Conservation (phyloP, 352 stramenopile species). For the Phytopythium mirpurense region DNA sequence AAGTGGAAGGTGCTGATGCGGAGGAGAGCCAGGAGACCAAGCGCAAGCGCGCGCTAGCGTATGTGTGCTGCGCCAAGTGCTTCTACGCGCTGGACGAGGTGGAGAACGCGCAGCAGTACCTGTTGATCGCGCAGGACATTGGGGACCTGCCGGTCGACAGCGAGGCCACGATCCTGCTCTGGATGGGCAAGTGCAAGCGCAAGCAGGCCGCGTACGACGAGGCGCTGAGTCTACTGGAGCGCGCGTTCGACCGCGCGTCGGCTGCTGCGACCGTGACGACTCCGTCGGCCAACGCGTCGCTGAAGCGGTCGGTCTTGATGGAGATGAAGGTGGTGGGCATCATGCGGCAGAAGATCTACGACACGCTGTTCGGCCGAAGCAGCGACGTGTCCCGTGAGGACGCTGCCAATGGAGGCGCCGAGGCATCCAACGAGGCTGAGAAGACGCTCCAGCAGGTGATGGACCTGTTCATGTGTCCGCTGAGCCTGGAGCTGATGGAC, state of each 20-base stretch:
- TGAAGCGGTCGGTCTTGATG: constrained; percentile 51
- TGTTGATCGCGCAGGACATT: constrained; percentile 35
- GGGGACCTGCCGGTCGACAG: constrained; percentile 26
- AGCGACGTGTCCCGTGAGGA: constrained; percentile 11
- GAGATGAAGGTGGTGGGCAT: constrained; percentile 64
- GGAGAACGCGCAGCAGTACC: constrained; percentile 36
- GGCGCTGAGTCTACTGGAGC: constrained; percentile 36
- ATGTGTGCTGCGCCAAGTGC: constrained; percentile 54
- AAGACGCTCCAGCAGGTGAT: constrained; percentile 63
- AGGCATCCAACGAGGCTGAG: constrained; percentile 14
- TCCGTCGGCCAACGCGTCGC: constrained; percentile 26
- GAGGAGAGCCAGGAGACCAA: constrained; percentile 36
- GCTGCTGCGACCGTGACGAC: constrained; percentile 25
- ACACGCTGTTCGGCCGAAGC: constrained; percentile 26
- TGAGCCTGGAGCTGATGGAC: constrained; percentile 77
- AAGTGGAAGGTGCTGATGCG: neutral
- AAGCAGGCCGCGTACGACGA: constrained; percentile 46
- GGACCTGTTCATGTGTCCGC: constrained; percentile 61
- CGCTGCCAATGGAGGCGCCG: constrained; percentile 1
- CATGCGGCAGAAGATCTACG: constrained; percentile 38
- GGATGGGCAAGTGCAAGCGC: constrained; percentile 60
- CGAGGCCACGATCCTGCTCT: constrained; percentile 48
- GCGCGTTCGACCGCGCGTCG: constrained; percentile 46
- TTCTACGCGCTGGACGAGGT: constrained; percentile 49
- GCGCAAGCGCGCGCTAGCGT: constrained; percentile 33